These are phyloP conservation scores for Zasmidium citrigriseum DNA, from an alignment of 2,329 filamentous ascomycete genomes.

Conservation along the genomic window DNA sequence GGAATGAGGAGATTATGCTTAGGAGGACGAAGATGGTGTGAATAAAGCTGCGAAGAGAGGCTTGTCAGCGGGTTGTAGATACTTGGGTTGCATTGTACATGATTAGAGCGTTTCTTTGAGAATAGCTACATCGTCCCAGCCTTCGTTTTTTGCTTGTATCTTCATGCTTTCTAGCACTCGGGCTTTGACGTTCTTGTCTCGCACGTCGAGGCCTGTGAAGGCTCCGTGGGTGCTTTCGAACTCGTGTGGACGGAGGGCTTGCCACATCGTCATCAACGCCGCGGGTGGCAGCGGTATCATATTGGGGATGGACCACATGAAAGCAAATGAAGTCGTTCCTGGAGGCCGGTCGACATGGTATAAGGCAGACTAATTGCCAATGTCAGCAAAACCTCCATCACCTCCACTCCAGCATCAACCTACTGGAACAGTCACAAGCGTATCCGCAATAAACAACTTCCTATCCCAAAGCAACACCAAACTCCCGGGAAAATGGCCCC, in stretches of 20 bases:
- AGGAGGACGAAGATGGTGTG: slow-evolving; percentile 34
- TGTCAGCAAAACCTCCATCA: too few species aligned
- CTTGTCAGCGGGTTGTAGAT: not conserved
- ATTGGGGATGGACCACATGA: slow-evolving; percentile 78
- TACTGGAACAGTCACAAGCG: slow-evolving; percentile 68
- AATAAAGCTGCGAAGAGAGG: not conserved
- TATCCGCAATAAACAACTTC: slow-evolving; percentile 74
- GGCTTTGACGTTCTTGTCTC: slow-evolving; percentile 56
- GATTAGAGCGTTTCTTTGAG: slow-evolving; percentile 26
- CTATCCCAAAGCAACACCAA: slow-evolving; percentile 64
- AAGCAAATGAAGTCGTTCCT: slow-evolving; percentile 59
- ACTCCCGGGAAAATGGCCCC: slow-evolving; percentile 79
- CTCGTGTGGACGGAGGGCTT: slow-evolving; percentile 59
- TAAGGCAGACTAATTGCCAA: slow-evolving; percentile 35
- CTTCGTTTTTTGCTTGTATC: slow-evolving; percentile 59
- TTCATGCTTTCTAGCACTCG: slow-evolving; percentile 75
- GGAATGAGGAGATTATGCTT: slow-evolving; percentile 36
- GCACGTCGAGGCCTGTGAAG: slow-evolving; percentile 65
- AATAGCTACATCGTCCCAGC: slow-evolving; percentile 28
- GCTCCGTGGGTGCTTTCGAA: slow-evolving; percentile 69
- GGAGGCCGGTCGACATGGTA: slow-evolving; percentile 43
- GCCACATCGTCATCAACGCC: slow-evolving; percentile 69
- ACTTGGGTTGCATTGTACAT: not conserved
- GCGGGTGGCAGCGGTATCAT: slow-evolving; percentile 68
- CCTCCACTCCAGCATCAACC: slow-evolving; percentile 20